Percentiles rank a stretch among this genome's conserved stretches.
These are phyloP conservation scores for Myxozyma monticola DNA, from an alignment of 805 yeast species.

Conservation along the genomic window DNA sequence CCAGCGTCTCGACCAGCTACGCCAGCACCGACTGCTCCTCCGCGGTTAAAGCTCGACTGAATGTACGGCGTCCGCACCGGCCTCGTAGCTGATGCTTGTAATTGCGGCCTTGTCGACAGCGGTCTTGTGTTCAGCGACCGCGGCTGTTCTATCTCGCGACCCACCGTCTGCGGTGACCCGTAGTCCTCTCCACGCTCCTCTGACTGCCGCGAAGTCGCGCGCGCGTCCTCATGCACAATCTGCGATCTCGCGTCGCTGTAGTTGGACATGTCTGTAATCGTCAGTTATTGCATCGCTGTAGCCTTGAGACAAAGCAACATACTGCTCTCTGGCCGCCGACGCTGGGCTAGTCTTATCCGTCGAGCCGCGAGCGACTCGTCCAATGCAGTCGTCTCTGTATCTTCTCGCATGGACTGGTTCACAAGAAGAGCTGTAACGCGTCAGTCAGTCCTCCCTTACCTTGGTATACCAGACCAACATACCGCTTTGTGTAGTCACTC, in stretches of 20 bases:
- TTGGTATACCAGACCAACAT: neutral
- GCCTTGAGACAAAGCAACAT: neutral
- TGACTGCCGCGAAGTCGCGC: too few species aligned
- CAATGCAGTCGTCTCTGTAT: neutral
- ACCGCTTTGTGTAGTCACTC: conserved; percentile 17
- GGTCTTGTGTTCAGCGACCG: too few species aligned
- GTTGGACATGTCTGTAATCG: too few species aligned
- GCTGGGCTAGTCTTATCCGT: neutral
- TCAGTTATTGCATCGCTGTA: too few species aligned
- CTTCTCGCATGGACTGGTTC: conserved; percentile 7
- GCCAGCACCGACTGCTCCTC: neutral
- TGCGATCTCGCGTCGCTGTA: too few species aligned
- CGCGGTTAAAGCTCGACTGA: conserved; percentile 9
- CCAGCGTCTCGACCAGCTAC: too few species aligned
- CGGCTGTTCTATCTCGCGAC: too few species aligned
- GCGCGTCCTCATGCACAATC: too few species aligned
- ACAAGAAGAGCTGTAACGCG: neutral
- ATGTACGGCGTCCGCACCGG: conserved; percentile 4
- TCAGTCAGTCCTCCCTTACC: too few species aligned
- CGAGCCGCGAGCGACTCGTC: conserved; percentile 2
- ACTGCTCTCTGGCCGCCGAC: neutral
- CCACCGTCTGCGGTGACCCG: too few species aligned
- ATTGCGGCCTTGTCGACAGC: too few species aligned
- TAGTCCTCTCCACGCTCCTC: too few species aligned
- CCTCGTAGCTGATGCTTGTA: conserved; percentile 3